Percentiles rank a stretch among this genome's conserved stretches.
These are phyloP conservation scores for Orbilia brochopaga DNA, from an alignment of 2,329 filamentous ascomycete genomes.

Conservation along the genomic window DNA sequence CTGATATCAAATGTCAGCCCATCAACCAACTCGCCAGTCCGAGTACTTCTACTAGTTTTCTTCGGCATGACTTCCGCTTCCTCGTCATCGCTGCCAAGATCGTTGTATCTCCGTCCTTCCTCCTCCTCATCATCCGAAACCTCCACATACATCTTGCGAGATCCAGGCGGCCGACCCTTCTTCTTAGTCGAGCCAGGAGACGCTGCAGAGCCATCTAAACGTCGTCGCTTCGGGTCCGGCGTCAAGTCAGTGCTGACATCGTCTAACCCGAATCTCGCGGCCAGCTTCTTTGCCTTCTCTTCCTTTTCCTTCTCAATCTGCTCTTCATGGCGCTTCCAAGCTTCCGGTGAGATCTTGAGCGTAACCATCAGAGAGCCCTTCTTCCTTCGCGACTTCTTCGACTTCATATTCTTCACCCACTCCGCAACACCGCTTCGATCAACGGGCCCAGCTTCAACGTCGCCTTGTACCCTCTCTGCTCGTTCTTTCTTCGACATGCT, in stretches of 20 bases:
- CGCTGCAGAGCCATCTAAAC: constrained; percentile 15
- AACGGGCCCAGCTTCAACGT: constrained; percentile 30
- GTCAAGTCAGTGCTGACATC: constrained; percentile 44
- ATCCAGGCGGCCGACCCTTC: constrained; percentile 31
- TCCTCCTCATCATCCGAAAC: constrained; percentile 34
- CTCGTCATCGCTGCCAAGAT: constrained; percentile 31
- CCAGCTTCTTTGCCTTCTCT: constrained; percentile 41
- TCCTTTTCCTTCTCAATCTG: constrained; percentile 32
- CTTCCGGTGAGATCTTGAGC: constrained; percentile 44
- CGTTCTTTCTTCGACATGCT: constrained; percentile 32
- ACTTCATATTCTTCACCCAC: constrained; percentile 45
- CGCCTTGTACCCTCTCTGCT: constrained; percentile 38
- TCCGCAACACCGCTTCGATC: constrained; percentile 34
- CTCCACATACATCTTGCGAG: constrained; percentile 26
- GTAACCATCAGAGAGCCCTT: constrained; percentile 34
- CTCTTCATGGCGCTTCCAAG: constrained; percentile 41
- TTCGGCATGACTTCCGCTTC: constrained; percentile 46
- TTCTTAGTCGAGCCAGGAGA: constrained; percentile 14
- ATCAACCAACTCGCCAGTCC: constrained; percentile 45
- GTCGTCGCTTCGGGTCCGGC: constrained; percentile 34
- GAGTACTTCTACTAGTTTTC: constrained; percentile 44
- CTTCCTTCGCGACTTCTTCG: constrained; percentile 33
- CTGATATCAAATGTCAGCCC: constrained; percentile 38
- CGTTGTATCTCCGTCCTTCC: constrained; percentile 19
- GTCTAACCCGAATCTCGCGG: constrained; percentile 31